phyloP scores from a whole-genome alignment of 2,329 filamentous ascomycete species.

The Calonectria henricotiae region DNA sequence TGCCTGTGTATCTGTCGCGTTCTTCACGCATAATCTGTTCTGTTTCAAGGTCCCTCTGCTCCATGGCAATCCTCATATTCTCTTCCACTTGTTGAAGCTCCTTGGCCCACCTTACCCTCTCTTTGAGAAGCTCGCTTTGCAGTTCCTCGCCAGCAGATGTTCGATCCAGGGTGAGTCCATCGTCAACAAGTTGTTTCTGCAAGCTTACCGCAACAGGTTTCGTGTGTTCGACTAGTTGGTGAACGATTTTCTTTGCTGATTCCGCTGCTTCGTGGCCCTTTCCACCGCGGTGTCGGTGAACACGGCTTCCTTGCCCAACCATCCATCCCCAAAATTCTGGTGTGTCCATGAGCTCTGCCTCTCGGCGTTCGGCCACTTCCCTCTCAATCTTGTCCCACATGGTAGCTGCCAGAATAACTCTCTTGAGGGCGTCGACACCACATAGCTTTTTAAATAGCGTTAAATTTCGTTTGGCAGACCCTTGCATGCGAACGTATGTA shows the following conservation, averaged over 20 bases:
- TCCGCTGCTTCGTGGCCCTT: not conserved
- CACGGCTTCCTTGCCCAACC: conserved; percentile 29
- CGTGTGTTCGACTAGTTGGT: not conserved
- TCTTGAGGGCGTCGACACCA: conserved; percentile 32
- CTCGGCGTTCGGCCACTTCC: conserved; percentile 1
- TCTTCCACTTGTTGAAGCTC: conserved; percentile 2
- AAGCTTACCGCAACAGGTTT: conserved; percentile 14
- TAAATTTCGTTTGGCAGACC: conserved; percentile 38
- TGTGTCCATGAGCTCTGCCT: conserved; percentile 32
- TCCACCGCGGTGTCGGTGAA: conserved; percentile 26
- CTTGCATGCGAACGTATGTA: conserved; percentile 38
- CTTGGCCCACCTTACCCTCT: conserved; percentile 1
- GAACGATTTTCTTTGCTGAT: conserved; percentile 30
- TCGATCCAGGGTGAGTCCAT: conserved; percentile 10
- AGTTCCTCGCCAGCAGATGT: conserved; percentile 32
- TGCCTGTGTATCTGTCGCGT: conserved; percentile 34
- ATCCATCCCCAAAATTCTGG: conserved; percentile 42
- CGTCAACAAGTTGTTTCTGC: conserved; percentile 36
- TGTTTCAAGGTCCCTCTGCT: not conserved
- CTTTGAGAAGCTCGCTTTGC: conserved; percentile 25
- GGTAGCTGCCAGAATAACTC: conserved; percentile 25
- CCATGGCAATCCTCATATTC: conserved; percentile 21
- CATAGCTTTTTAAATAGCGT: conserved; percentile 38
- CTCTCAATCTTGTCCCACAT: conserved; percentile 34
- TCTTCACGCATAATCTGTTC: conserved; percentile 27